Conservation (phyloP, 306 rosid genomes). For the Vicia sativa region DNA sequence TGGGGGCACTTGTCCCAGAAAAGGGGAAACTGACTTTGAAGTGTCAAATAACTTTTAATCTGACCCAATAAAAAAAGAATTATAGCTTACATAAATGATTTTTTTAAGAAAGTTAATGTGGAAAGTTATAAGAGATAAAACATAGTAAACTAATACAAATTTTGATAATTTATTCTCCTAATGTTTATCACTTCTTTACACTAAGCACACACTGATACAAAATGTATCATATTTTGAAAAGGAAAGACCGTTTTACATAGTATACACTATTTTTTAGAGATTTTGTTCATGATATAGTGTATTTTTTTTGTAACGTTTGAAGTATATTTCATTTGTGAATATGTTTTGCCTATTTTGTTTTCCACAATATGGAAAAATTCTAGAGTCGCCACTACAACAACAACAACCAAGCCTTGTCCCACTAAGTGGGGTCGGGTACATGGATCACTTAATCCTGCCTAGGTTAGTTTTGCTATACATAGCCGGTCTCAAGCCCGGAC, state of each 20-base stretch:
- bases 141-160: neutral
- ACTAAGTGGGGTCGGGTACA: too few species aligned
- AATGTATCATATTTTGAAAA: neutral
- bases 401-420: too few species aligned
- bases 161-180: neutral
- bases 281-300: neutral
- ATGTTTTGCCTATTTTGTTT: neutral
- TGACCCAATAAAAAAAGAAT: too few species aligned
- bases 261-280: neutral
- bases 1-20: too few species aligned
- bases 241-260: neutral
- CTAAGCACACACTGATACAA: neutral
- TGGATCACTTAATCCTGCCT: too few species aligned
- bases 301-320: neutral
- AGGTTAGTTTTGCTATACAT: too few species aligned
- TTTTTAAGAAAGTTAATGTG: neutral
- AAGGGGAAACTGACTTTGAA: too few species aligned
- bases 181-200: slow-evolving; percentile 7
- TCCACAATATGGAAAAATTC: neutral
- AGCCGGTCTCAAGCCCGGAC: too few species aligned
- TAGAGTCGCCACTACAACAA: neutral
- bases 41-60: too few species aligned
- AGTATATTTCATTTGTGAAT: neutral
- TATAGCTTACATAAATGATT: neutral
- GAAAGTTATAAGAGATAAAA: neutral